These are phyloP conservation scores for Macrocybe sp. DNA, from an alignment of 1,284 basidiomycete species.

Conservation along the genomic window DNA sequence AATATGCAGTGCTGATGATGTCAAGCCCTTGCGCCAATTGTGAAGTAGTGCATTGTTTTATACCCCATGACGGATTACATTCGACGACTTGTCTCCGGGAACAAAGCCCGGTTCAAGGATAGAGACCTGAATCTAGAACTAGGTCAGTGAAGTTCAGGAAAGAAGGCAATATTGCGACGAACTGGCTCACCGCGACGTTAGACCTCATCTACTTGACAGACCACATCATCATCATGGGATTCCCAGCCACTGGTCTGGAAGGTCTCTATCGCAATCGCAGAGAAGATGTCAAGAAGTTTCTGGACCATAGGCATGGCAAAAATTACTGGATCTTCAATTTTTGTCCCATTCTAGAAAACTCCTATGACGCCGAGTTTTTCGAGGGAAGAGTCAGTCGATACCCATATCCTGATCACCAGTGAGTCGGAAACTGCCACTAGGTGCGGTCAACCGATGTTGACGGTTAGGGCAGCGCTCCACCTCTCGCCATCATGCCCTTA, in stretches of 20 bases:
- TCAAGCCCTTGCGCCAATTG: not conserved
- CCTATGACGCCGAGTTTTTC: constrained; percentile 58
- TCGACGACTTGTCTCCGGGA: constrained; percentile 65
- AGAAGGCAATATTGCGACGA: not conserved
- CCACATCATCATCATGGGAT: constrained; percentile 83
- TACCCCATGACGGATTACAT: constrained; percentile 52
- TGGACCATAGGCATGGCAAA: constrained; percentile 68
- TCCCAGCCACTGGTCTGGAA: constrained; percentile 78
- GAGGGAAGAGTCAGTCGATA: constrained; percentile 75
- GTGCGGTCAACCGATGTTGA: no score
- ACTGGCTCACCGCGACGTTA: constrained; percentile 14
- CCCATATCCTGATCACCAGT: constrained; percentile 89
- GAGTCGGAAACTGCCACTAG: constrained; percentile 22
- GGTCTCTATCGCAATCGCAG: constrained; percentile 79
- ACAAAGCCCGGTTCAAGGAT: constrained; percentile 78
- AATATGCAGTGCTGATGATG: not conserved
- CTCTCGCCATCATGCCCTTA: constrained; percentile 74
- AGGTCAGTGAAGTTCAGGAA: constrained; percentile 7
- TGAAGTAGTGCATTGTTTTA: not conserved
- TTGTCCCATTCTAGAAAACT: constrained; percentile 73
- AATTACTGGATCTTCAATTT: constrained; percentile 87
- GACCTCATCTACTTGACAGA: constrained; percentile 85
- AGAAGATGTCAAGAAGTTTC: constrained; percentile 74
- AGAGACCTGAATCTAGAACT: constrained; percentile 37
- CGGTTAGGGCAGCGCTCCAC: constrained; percentile 57